These are phyloP conservation scores for Arthrobotrys sinensis DNA, from an alignment of 2,329 filamentous ascomycete genomes.

Conservation along the genomic window DNA sequence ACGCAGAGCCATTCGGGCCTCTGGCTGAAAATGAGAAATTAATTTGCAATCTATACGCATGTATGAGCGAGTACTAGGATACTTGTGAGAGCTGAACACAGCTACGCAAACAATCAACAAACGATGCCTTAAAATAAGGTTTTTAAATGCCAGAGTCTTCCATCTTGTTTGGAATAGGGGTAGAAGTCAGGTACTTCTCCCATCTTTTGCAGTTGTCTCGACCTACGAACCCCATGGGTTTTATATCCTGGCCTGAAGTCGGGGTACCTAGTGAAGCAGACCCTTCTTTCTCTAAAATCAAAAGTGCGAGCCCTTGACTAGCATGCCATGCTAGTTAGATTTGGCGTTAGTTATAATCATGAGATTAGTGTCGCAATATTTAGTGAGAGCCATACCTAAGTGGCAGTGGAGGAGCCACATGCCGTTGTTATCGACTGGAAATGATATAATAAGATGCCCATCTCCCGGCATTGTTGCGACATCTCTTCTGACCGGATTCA, in stretches of 20 bases:
- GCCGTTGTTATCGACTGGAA: conserved; percentile 71
- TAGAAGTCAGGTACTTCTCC: background rate
- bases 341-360: background rate
- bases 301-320: conserved; percentile 71
- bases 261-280: background rate
- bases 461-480: conserved; percentile 70
- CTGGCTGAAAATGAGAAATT: no score
- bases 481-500: conserved; percentile 72
- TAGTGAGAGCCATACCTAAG: conserved; percentile 14
- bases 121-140: no score
- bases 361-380: background rate
- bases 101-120: no score
- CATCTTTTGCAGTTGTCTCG: conserved; percentile 20
- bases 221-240: background rate
- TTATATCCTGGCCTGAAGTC: background rate
- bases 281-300: conserved; percentile 12
- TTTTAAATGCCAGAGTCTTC: conserved; percentile 33
- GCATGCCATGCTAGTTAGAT: conserved; percentile 71
- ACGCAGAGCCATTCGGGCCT: no score
- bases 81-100: no score
- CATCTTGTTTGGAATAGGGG: conserved; percentile 6
- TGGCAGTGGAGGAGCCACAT: conserved; percentile 66
- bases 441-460: conserved; percentile 71
- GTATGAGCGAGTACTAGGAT: no score
- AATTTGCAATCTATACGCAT: no score